Percentiles rank a stretch among this genome's conserved stretches.
Conservation (phyloP, 2,329 filamentous ascomycete genomes). For the Taxawa tesnikishii region DNA sequence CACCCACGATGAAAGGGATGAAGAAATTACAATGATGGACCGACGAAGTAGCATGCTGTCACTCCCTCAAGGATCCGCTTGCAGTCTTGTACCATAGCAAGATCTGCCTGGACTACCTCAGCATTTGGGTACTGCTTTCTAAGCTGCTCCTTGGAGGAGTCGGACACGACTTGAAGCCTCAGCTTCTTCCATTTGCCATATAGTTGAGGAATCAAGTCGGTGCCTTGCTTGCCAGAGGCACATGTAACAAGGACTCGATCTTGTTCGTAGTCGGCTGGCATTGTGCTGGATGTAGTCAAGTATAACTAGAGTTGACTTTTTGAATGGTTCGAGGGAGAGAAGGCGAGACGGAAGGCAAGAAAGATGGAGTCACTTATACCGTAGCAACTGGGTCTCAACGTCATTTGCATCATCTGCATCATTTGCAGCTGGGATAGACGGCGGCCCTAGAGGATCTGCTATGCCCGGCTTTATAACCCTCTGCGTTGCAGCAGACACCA, state of each 20-base stretch:
- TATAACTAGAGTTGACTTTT: background rate
- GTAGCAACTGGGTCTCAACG: background rate
- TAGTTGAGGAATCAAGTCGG: conserved; percentile 22
- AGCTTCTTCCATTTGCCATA: conserved; percentile 18
- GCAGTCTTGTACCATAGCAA: conserved; percentile 14
- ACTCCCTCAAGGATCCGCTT: conserved; percentile 17
- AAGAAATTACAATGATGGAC: conserved; percentile 21
- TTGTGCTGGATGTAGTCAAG: no score
- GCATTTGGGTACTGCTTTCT: conserved; percentile 18
- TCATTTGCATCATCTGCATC: no score
- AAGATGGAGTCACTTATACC: background rate
- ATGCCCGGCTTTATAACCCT: no score
- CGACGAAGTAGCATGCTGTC: conserved; percentile 20
- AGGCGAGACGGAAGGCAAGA: background rate
- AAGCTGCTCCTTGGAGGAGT: conserved; percentile 16
- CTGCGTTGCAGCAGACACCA: no score
- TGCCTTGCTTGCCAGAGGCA: conserved; percentile 25
- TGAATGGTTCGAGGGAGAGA: background rate
- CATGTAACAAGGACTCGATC: conserved; percentile 25
- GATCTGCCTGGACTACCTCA: conserved; percentile 19
- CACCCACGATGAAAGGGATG: no score
- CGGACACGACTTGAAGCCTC: conserved; percentile 21
- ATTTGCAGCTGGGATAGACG: no score
- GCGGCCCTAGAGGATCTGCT: no score
- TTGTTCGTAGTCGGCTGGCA: conserved; percentile 11